Evolutionary conservation across 2,329 filamentous ascomycete genomes (phyloP).

Genomic region (Thermochaetoides dissita): DNA sequence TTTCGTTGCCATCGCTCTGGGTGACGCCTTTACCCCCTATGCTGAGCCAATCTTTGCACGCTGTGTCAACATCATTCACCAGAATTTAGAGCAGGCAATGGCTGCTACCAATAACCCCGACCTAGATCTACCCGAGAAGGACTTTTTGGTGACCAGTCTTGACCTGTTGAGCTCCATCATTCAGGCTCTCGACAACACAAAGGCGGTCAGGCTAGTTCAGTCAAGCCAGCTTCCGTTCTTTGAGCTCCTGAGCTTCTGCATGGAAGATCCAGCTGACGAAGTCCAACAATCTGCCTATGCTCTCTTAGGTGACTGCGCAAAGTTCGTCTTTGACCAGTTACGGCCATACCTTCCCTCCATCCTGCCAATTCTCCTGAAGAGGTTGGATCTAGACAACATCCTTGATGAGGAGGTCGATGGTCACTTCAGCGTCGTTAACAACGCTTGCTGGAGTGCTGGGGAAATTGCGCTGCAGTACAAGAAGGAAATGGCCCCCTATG

Average conservation of each 20-base stretch:
- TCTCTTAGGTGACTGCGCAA: conserved; percentile 83
- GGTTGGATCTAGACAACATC: conserved; percentile 69
- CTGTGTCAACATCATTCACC: conserved; percentile 82
- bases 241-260: conserved; percentile 76
- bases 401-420: conserved; percentile 69
- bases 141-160: conserved; percentile 89
- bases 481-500: conserved; percentile 61
- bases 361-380: conserved; percentile 68
- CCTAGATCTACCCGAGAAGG: conserved; percentile 77
- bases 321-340: conserved; percentile 75
- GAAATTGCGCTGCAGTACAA: conserved; percentile 77
- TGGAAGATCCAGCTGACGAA: conserved; percentile 82
- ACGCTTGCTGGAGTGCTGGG: conserved; percentile 91
- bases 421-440: conserved; percentile 88
- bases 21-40: conserved; percentile 69
- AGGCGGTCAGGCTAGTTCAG: conserved; percentile 63
- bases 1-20: conserved; percentile 79
- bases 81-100: conserved; percentile 72
- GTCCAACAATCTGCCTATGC: conserved; percentile 94
- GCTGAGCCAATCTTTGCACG: conserved; percentile 74
- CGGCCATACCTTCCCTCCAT: conserved; percentile 59
- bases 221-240: conserved; percentile 75
- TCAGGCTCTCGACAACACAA: conserved; percentile 64
- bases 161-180: conserved; percentile 89
- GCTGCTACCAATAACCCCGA: conserved; percentile 52